Evolutionary conservation across 2,329 filamentous ascomycete genomes (phyloP), one percentile per base, ranked within the genome.

Genomic region (Metarhizium humberi): DNA sequence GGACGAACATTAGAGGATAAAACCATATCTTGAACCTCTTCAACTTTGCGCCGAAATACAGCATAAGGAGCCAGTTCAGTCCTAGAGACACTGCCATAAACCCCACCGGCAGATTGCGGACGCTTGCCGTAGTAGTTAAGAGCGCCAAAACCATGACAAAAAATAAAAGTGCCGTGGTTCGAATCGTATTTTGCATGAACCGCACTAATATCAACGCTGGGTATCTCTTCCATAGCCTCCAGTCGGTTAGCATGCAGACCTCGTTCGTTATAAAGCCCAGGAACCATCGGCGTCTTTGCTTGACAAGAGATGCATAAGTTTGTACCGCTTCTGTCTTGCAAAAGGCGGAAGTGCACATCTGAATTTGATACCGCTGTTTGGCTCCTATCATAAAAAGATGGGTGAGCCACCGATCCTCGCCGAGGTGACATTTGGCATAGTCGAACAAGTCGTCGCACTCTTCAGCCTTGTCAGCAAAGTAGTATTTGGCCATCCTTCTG

Each of bases 381-480:
- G 92, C 92, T 29, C 91, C 92, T 65, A 97, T 94, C 94, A 99
- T 99, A 78, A 99, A 96, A 56, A 99, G 79, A 75, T 99, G 94
- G 1, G 92, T 99, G 55, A 97, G 80, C 92, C 92, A 97, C 59
- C 92, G 82, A 71, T 99, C 94, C 71, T 97, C 94, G 43, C 94
- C 94, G 47, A 97, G 73, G 73, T 97, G 92, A 64, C 89, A 92
- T 73, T 97, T 97, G 55, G 90, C 91, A 67, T 92, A 97, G 68
- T 99, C 92, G 67, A 99, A 99, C 13, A 97, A 78, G 69, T 97
- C 92, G 57, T 95, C 90, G 66, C 91, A 96, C 66, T 95, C 88
- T 70, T 96, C 92, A 4, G 91, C 90, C 70, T 96, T 95, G 72
- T 96, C 92, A 43, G 92, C 91, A 70, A 99, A 99, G 73, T 99